Evolutionary conservation across 768 basidiomycete genomes (phyloP), one percentile per base, ranked within the genome.

Genomic region (Tricholoma furcatifolium): DNA sequence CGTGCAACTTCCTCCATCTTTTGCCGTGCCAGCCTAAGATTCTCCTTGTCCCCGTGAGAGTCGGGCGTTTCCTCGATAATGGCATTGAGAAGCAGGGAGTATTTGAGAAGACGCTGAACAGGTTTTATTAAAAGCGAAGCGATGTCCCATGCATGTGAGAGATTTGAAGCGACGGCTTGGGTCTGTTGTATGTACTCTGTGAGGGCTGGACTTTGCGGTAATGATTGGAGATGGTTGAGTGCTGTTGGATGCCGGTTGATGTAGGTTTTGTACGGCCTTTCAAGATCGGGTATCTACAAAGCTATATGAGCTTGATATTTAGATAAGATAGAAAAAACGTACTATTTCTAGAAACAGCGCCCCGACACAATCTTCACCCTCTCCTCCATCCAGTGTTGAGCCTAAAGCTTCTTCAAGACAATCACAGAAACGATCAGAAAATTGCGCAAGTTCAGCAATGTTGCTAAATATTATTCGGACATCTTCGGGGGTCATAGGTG

Each of bases 111-210:
- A 14, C 96, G 85, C 64, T 98, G 97, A 3, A 99, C 93, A 31
- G 97, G 97, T 70, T 98, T 98, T 70, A 99, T 98, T 55, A 99
- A 86, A 35, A 98, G 81, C 0, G 93, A 93, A 5, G 91, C 78
- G 23, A 99, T 82, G 66, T 99, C 96, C 87, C 93, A 94, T 2
- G 93, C 90, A 62, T 92, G 87, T 0, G 91, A 89, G 11, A 89
- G 77, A 20, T 82, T 79, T 2, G 84, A 80, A 1, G 89, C 86
- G 34, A 88, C 74, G 10, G 73, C 76, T 53, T 82, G 80, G 15
- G 88, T 88, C 32, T 83, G 81, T 9, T 78, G 67, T 42, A 91
- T 76, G 67, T 93, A 94, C 3, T 77, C 71, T 12, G 74, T 71
- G 7, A 95, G 77, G 0, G 84, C 78, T 3, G 82, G 77, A 1